These are phyloP conservation scores for Cyberlindnera xylosilytica DNA, from an alignment of 805 yeast species.

Conservation along the genomic window DNA sequence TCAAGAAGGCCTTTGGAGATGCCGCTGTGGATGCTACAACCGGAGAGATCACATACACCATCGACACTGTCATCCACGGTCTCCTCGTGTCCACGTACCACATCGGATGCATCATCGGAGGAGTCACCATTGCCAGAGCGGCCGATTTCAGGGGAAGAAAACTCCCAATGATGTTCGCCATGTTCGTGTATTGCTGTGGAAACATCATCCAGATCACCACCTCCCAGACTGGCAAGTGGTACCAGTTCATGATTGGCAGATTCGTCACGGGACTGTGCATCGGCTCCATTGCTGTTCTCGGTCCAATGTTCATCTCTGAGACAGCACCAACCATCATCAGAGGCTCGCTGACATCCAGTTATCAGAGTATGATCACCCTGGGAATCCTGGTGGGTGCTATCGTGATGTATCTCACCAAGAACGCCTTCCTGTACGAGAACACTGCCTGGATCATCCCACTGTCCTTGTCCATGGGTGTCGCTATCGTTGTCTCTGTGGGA, in stretches of 20 bases:
- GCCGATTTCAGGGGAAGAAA: slow-evolving; percentile 65
- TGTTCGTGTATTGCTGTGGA: slow-evolving; percentile 58
- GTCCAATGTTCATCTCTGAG: slow-evolving; percentile 69
- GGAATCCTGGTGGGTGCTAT: slow-evolving; percentile 70
- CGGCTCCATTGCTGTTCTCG: slow-evolving; percentile 69
- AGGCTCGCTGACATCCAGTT: slow-evolving; percentile 64
- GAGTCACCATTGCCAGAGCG: slow-evolving; percentile 52
- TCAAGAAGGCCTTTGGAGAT: slow-evolving; percentile 28
- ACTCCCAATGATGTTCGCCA: slow-evolving; percentile 49
- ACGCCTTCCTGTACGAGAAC: slow-evolving; percentile 30
- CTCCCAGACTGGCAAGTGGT: slow-evolving; percentile 44
- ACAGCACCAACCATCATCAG: slow-evolving; percentile 62
- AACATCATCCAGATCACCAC: slow-evolving; percentile 56
- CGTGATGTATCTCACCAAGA: slow-evolving; percentile 52
- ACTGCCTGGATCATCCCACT: slow-evolving; percentile 72
- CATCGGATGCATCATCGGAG: slow-evolving; percentile 71
- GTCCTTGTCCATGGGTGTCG: slow-evolving; percentile 42
- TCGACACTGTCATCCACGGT: slow-evolving; percentile 33
- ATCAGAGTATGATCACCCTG: slow-evolving; percentile 59
- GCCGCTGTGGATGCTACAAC: background rate
- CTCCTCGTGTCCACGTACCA: slow-evolving; percentile 54
- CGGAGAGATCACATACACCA: slow-evolving; percentile 30
- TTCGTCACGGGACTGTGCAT: slow-evolving; percentile 69
- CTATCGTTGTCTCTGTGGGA: slow-evolving; percentile 50
- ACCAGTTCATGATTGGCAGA: slow-evolving; percentile 63